phyloP scores from a whole-genome alignment of 352 stramenopile genomes.

The Aphanomyces stellatus region DNA sequence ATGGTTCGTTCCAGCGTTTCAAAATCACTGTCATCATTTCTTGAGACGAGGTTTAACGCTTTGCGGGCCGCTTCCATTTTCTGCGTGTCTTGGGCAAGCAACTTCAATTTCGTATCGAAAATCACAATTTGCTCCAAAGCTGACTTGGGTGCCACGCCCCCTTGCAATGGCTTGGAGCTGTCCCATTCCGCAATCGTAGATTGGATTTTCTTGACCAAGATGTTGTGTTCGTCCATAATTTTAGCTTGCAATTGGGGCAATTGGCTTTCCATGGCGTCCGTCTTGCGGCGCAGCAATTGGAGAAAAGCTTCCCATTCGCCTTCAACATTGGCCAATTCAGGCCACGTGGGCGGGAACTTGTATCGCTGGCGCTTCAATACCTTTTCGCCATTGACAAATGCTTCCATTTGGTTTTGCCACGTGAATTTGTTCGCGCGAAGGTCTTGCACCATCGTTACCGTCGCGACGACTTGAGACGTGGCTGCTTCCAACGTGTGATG shows the following conservation, averaged over 20 bases:
- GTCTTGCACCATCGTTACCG: constrained; percentile 85
- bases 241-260: constrained; percentile 96
- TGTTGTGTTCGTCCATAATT: constrained; percentile 93
- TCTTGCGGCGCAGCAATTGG: constrained; percentile 84
- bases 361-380: constrained; percentile 96
- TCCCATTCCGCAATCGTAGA: constrained; percentile 78
- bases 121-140: constrained; percentile 75
- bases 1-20: constrained; percentile 38
- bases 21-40: constrained; percentile 57
- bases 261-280: constrained; percentile 93
- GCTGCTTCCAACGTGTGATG: constrained; percentile 91
- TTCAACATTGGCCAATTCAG: constrained; percentile 93
- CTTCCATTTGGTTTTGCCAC: constrained; percentile 76
- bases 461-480: constrained; percentile 94
- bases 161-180: constrained; percentile 66
- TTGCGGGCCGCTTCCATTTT: constrained; percentile 94
- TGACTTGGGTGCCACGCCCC: constrained; percentile 42
- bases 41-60: constrained; percentile 88
- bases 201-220: constrained; percentile 72
- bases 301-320: constrained; percentile 95
- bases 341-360: constrained; percentile 93
- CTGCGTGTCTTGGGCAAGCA: constrained; percentile 87
- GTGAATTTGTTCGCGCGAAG: constrained; percentile 61
- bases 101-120: constrained; percentile 77
- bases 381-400: constrained; percentile 91